Conservation (phyloP, 805 yeast species). For the Helenozyma rhizophorensis region DNA sequence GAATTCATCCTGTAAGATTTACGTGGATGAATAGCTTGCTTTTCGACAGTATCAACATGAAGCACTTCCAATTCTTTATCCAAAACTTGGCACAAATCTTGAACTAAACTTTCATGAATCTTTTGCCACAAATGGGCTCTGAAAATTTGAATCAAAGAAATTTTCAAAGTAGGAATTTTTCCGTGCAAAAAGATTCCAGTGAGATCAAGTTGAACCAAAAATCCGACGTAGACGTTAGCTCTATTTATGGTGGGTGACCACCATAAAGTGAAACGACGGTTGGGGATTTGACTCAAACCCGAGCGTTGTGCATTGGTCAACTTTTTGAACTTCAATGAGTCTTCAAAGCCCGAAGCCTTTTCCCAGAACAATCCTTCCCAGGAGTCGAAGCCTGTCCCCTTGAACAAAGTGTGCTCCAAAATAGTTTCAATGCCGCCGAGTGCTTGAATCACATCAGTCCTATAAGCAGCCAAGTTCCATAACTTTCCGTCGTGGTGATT, state of each 20-base stretch:
- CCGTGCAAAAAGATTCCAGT: slow-evolving; percentile 98
- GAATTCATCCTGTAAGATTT: slow-evolving; percentile 97
- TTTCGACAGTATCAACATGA: slow-evolving; percentile 80
- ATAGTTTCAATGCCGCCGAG: slow-evolving; percentile 97
- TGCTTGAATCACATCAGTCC: slow-evolving; percentile 95
- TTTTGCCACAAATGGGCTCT: slow-evolving; percentile 99
- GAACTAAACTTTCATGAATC: slow-evolving; percentile 92
- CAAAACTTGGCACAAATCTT: slow-evolving; percentile 86
- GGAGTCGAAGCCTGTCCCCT: slow-evolving; percentile 94
- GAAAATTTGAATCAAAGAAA: slow-evolving; percentile 91
- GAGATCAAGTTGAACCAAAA: slow-evolving; percentile 89
- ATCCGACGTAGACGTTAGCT: slow-evolving; percentile 97
- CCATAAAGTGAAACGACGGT: slow-evolving; percentile 95
- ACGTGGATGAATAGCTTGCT: slow-evolving; percentile 92
- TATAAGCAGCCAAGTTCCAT: slow-evolving; percentile 89
- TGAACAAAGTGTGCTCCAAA: slow-evolving; percentile 88
- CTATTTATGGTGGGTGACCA: slow-evolving; percentile 99
- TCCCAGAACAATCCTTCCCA: slow-evolving; percentile 99
- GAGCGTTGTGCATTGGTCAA: slow-evolving; percentile 96
- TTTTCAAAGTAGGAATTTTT: slow-evolving; percentile 93
- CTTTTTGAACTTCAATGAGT: slow-evolving; percentile 88
- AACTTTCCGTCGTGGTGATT: slow-evolving; percentile 91
- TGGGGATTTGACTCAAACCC: slow-evolving; percentile 96
- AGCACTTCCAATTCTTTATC: slow-evolving; percentile 82
- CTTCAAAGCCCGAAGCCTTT: slow-evolving; percentile 95